A percentile compares a stretch with the other conserved stretches of the same genome.
Conservation (phyloP, 169 alveolate species). For the Babesia gibsoni region DNA sequence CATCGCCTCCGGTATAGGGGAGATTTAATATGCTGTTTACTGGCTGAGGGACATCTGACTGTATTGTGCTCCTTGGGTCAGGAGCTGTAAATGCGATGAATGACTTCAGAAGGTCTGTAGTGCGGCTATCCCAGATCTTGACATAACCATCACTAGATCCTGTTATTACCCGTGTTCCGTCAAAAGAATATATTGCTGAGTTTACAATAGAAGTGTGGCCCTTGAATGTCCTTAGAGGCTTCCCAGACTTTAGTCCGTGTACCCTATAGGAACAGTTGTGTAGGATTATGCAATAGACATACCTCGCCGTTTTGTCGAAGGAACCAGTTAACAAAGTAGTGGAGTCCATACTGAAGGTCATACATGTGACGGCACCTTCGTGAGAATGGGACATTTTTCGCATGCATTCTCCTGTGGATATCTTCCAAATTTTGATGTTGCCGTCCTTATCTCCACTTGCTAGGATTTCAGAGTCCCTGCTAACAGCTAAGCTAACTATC, state of each 20-base stretch:
- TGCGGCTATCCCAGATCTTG: slow-evolving; percentile 71
- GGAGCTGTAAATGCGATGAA: slow-evolving; percentile 64
- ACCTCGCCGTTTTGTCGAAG: slow-evolving; percentile 75
- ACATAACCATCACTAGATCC: slow-evolving; percentile 77
- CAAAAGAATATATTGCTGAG: slow-evolving; percentile 63
- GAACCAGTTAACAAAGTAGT: slow-evolving; percentile 80
- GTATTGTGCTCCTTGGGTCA: slow-evolving; percentile 15
- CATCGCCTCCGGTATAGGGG: slow-evolving; percentile 59
- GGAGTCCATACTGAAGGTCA: slow-evolving; percentile 76
- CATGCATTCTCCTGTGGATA: slow-evolving; percentile 76
- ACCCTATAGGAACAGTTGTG: slow-evolving; percentile 26
- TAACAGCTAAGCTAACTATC: slow-evolving; percentile 78
- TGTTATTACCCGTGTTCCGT: slow-evolving; percentile 71
- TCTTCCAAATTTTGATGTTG: slow-evolving; percentile 71
- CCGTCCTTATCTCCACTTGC: slow-evolving; percentile 84
- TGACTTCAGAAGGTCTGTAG: slow-evolving; percentile 67
- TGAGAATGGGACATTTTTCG: slow-evolving; percentile 69
- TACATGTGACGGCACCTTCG: slow-evolving; percentile 77
- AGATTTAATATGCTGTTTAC: slow-evolving; percentile 35
- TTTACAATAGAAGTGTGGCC: slow-evolving; percentile 72
- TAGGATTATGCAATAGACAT: not conserved
- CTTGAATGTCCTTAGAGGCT: slow-evolving; percentile 66
- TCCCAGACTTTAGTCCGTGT: slow-evolving; percentile 73
- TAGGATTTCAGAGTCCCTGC: slow-evolving; percentile 82
- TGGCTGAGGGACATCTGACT: slow-evolving; percentile 25